These are phyloP conservation scores for Cladobotryum protrusum DNA, from an alignment of 2,329 filamentous ascomycete species.

Conservation along the genomic window DNA sequence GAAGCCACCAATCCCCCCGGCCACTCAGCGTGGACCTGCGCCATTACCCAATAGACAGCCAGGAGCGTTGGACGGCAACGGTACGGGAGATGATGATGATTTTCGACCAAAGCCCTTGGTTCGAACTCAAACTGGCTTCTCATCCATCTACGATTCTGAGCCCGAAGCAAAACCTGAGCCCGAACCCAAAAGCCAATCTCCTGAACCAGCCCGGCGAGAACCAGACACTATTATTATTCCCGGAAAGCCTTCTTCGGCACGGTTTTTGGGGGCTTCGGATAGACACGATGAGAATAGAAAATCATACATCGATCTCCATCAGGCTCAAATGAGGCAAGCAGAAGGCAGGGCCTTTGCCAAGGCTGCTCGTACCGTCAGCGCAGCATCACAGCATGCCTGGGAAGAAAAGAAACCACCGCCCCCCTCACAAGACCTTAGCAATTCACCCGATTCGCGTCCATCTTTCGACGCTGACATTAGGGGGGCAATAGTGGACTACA, in stretches of 20 bases:
- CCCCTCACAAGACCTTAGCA: conserved; percentile 13
- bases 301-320: conserved; percentile 53
- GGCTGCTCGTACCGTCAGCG: conserved; percentile 33
- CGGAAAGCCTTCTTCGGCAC: conserved; percentile 30
- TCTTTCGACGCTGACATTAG: conserved; percentile 23
- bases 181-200: conserved; percentile 11
- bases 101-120: conserved; percentile 50
- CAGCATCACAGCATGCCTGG: conserved; percentile 28
- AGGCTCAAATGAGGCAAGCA: conserved; percentile 54
- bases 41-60: conserved; percentile 8
- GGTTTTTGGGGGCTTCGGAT: conserved; percentile 36
- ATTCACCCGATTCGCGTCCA: conserved; percentile 22
- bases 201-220: not conserved
- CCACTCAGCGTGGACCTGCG: conserved; percentile 16
- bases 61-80: not conserved
- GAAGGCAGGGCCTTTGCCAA: conserved; percentile 55
- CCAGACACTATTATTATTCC: conserved; percentile 24
- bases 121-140: conserved; percentile 53
- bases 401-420: conserved; percentile 20
- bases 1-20: conserved; percentile 28
- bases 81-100: conserved; percentile 26
- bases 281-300: conserved; percentile 46
- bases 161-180: conserved; percentile 3
- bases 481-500: conserved; percentile 30
- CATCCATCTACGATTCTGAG: conserved; percentile 24